Evolutionary conservation across 305 asterid species (phyloP).

Genomic region (Fraxinus greggii): DNA sequence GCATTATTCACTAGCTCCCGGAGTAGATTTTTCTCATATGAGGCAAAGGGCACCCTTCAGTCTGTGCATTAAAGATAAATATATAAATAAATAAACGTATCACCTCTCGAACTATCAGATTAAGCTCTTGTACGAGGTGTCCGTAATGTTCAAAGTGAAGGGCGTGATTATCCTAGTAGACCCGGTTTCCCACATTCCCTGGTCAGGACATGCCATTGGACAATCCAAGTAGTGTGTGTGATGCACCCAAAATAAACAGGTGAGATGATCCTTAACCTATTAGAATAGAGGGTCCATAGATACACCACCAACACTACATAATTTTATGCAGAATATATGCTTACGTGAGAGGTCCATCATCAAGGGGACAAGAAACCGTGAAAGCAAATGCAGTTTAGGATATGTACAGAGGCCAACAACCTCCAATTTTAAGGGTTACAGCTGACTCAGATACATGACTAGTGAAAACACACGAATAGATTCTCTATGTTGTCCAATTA

Average conservation of each 20-base stretch:
- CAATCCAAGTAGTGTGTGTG: not conserved
- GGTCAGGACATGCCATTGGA: conserved; percentile 11
- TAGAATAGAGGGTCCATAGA: not conserved
- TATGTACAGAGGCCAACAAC: not conserved
- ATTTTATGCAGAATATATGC: not conserved
- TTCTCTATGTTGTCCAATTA: not conserved
- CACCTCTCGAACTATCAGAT: not conserved
- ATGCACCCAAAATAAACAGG: conserved; percentile 6
- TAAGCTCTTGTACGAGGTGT: not conserved
- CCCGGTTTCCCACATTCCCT: not conserved
- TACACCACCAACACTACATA: not conserved
- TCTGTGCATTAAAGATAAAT: not conserved
- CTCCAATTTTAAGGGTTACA: conserved; percentile 1
- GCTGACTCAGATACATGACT: not conserved
- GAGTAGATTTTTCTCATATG: not conserved
- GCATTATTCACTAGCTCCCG: not conserved
- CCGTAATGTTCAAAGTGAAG: not conserved
- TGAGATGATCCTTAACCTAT: conserved; percentile 3
- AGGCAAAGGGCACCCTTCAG: not conserved
- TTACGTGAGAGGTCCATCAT: not conserved
- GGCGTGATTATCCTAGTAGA: not conserved
- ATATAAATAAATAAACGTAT: not conserved
- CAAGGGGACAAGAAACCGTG: not conserved
- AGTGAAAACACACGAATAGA: not conserved
- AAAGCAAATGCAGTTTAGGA: not conserved